These are phyloP conservation scores for Echinosophora koreensis DNA, from an alignment of 306 rosid genomes.

Conservation along the genomic window DNA sequence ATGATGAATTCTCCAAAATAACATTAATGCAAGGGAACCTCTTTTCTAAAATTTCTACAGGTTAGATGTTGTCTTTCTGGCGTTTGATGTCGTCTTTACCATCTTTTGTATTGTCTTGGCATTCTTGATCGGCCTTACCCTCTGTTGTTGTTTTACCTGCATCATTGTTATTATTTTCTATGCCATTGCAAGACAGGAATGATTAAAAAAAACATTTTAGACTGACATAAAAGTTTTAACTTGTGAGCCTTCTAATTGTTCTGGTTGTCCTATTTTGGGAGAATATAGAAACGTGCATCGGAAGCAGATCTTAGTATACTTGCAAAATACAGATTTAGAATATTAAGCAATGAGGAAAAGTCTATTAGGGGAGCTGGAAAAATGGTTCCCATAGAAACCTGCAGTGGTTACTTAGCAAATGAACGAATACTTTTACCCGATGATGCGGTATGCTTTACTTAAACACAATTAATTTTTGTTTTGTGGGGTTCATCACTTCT, in stretches of 20 bases:
- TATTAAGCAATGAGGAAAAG: constrained; percentile 61
- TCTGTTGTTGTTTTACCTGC: too few relatives aligned
- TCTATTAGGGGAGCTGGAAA: constrained; percentile 78
- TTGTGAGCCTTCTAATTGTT: constrained; percentile 43
- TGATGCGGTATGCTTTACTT: constrained; percentile 80
- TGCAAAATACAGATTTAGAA: constrained; percentile 73
- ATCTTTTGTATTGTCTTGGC: too few relatives aligned
- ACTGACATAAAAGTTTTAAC: constrained; percentile 25
- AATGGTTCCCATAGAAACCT: constrained; percentile 81
- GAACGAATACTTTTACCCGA: constrained; percentile 76
- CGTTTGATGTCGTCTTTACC: constrained; percentile 97
- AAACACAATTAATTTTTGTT: constrained; percentile 29
- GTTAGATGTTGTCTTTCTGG: constrained; percentile 95
- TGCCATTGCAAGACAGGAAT: constrained; percentile 97
- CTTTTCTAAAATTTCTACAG: constrained; percentile 67
- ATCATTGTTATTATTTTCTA: constrained; percentile 95
- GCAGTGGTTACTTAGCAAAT: constrained; percentile 68
- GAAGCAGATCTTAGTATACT: constrained; percentile 91
- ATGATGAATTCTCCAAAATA: constrained; percentile 18
- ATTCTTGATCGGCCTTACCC: too few relatives aligned
- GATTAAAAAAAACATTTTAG: too few relatives aligned
- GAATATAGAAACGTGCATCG: constrained; percentile 86
- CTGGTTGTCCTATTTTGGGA: constrained; percentile 39
- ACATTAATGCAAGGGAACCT: constrained; percentile 30
- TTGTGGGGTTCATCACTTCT: constrained; percentile 31